phyloP scores from a whole-genome alignment of 1,284 basidiomycete species.

The Fomitiporia mediterranea region DNA sequence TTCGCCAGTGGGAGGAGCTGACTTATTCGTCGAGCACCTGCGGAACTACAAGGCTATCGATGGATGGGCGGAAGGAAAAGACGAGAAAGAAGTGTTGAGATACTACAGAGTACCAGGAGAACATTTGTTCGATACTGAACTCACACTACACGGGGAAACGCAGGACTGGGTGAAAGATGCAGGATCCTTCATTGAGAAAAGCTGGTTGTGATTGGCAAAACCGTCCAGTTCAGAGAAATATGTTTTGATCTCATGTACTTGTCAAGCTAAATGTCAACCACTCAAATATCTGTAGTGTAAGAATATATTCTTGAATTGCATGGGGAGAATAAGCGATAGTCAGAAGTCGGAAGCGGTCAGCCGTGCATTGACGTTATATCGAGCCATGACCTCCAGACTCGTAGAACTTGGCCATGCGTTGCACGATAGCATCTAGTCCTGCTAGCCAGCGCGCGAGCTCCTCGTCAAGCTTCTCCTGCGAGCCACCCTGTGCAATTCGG shows the following conservation, averaged over 20 bases:
- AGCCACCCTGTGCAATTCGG: conserved; percentile 80
- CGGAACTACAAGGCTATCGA: conserved; percentile 11
- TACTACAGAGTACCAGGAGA: conserved; percentile 13
- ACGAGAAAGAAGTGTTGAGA: conserved; percentile 4
- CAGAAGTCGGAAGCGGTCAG: too few species aligned
- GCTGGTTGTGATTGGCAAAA: conserved; percentile 4
- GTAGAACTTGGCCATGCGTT: conserved; percentile 64
- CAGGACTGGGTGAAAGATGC: conserved; percentile 9
- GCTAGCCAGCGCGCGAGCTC: conserved; percentile 80
- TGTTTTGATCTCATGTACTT: too few species aligned
- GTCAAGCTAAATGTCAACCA: too few species aligned
- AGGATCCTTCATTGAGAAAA: neutral
- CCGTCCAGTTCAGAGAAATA: too few species aligned
- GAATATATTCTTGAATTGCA: too few species aligned
- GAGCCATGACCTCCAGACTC: conserved; percentile 54
- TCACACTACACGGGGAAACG: neutral
- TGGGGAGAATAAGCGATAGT: too few species aligned
- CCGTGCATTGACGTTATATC: conserved; percentile 14
- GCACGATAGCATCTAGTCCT: conserved; percentile 70
- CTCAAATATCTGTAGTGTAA: too few species aligned
- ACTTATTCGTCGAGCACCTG: conserved; percentile 11
- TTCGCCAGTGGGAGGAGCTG: conserved; percentile 8
- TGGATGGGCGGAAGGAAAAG: conserved; percentile 3
- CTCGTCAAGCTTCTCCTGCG: conserved; percentile 64
- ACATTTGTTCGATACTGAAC: conserved; percentile 12